Evolutionary conservation across 1,139 yeast species (phyloP), one percentile per base, ranked within the genome.

Genomic region (Arxiozyma slooffiae): DNA sequence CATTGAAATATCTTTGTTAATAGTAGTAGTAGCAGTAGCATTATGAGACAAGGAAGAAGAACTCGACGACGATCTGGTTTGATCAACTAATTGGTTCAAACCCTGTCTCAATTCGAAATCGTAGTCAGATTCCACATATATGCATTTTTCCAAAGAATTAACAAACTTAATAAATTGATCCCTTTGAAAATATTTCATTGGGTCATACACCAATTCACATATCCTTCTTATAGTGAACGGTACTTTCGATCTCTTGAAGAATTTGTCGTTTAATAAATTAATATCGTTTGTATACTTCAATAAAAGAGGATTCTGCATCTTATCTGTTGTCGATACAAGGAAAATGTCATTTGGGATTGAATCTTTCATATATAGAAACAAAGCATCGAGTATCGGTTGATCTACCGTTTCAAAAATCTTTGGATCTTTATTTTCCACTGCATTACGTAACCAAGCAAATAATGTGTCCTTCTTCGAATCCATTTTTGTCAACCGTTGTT

Each of bases 161-260:
- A 62, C 60, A 53, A 61, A 66, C 49, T 66, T 66, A 7, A 43
- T 41, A 30, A 64, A 49, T 40, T 64, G 67, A 38, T 54, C 50
- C 4, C 55, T 49, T 42, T 57, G 58, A 50, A 58, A 64, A 51
- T 63, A 64, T 41, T 57, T 55, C 26, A 66, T 57, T n/a, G 69
- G 69, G 51, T 66, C 63, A 50, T 56, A 64, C 45, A 66, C 61
- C 23, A 66, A 44, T 47, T 66, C 67, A 56, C 67, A 62, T 16
- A 66, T 60, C 36, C 69, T 53, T 41, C 58, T 49, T 9, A 66
- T 65, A 1, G 69, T 66, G 39, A 66, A 66, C 2, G 69, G 69
- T 38, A 55, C 60, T 20, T 30, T 45, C 18, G 54, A 50, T 14
- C 54, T 51, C 2, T 46, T 38, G 4, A 55, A 41, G 44, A 65